Base-by-base conservation (phyloP, 176 grass and related monocot genomes). In the Bothriochloa decipiens region DNA sequence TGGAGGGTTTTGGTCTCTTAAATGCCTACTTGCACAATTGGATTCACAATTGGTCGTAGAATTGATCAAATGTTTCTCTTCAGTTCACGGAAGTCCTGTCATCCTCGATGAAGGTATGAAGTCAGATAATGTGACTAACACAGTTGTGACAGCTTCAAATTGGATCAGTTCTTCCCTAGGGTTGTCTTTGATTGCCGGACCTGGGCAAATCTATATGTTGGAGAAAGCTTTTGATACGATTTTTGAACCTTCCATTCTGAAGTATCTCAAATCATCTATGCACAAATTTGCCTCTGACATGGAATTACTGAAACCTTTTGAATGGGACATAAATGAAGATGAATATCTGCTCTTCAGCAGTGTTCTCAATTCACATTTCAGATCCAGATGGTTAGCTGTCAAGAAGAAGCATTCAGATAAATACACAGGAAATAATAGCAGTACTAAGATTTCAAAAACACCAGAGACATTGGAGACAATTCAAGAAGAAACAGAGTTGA, bases 1-100 rank as follows among this genome's bases (percentile, higher is more conserved):
- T 62, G 93, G 96, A 81, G 96, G 93, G 13, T 91, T 96, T 83
- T 99, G 96, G 96, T 99, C 96, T 82, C 72, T 84, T 18, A 91
- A 92, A 76, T 93, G 45, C 64, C 27, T 96, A 62, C 78, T 95
- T 61, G 82, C 83, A 74, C 93, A 91, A 74, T 64, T 84, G 70
- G 96, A 99, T 87, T 89, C 91, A 72, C 83, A 87, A 40, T 85
- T 99, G 77, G 22, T 92, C 50, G 79, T 99, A 78, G 88, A 91
- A 68, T 88, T 99, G 70, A 79, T 94, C 65, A 87, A 89, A 76
- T 84, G 64, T n/a, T 87, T 91, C 50, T 88, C 88, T 58, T 14
- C 78, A 58, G 60, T 62, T 20, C 60, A 80, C 27, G 61, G 87
- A 27, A 33, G 70, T 75, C 14, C 18, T 85, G 18, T 46, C 64